Conservation (phyloP, 495 filamentous ascomycete species). For the Penicillium robsamsonii region DNA sequence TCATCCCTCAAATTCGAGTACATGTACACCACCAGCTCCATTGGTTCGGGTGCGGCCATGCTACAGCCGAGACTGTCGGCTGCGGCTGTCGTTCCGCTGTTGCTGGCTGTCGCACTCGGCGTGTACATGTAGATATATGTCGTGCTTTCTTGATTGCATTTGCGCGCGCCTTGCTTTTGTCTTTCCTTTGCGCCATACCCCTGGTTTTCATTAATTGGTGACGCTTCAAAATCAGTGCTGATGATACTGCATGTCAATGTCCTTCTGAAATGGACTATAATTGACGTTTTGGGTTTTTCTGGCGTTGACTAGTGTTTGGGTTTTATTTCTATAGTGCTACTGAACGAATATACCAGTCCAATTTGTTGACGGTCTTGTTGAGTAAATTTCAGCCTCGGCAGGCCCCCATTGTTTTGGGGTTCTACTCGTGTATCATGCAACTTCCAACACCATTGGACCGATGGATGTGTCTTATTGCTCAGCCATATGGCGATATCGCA, state of each 20-base stretch:
- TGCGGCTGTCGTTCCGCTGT: conserved; percentile 23
- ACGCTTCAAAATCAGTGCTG: conserved; percentile 18
- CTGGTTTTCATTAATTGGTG: conserved; percentile 12
- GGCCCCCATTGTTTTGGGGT: not conserved
- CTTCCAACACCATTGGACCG: not conserved
- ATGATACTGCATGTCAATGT: conserved; percentile 9
- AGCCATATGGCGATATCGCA: not conserved
- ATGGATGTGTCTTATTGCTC: not conserved
- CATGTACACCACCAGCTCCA: conserved; percentile 63
- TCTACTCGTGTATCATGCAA: not conserved
- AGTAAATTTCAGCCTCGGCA: not conserved
- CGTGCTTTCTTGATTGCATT: conserved; percentile 18
- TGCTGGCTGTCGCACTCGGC: conserved; percentile 25
- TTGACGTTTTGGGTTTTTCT: not conserved
- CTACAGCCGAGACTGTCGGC: conserved; percentile 16
- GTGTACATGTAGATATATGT: conserved; percentile 29
- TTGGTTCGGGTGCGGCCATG: conserved; percentile 47
- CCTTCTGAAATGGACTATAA: conserved; percentile 1
- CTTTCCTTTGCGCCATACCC: conserved; percentile 23
- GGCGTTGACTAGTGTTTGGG: conserved; percentile 8
- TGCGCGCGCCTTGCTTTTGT: conserved; percentile 17
- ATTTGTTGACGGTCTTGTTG: not conserved
- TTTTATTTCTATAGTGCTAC: not conserved
- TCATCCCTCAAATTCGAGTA: conserved; percentile 69
- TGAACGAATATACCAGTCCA: not conserved